These are phyloP conservation scores for Colletotrichum karsti DNA, from an alignment of 2,329 filamentous ascomycete genomes.

Conservation along the genomic window DNA sequence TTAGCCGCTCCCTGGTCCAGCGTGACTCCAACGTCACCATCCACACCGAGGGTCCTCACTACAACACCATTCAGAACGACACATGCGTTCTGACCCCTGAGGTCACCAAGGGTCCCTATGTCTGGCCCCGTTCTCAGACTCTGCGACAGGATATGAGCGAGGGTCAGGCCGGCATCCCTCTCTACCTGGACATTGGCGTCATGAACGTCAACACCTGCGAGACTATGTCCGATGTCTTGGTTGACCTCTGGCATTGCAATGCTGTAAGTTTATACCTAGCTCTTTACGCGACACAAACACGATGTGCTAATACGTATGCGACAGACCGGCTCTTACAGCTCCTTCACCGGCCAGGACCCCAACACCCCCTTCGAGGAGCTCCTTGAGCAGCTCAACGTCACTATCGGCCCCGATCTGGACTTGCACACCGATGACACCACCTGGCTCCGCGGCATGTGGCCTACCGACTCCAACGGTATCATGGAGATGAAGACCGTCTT, in stretches of 20 bases:
- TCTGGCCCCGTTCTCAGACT: slow-evolving; percentile 48
- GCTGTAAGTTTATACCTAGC: not conserved
- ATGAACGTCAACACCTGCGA: slow-evolving; percentile 33
- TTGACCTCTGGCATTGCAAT: slow-evolving; percentile 26
- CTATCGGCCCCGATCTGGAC: slow-evolving; percentile 16
- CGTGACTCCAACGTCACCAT: slow-evolving; percentile 16
- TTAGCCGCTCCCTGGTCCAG: not conserved
- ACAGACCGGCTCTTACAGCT: slow-evolving; percentile 23
- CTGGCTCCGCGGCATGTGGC: slow-evolving; percentile 21
- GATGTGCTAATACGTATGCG: not conserved
- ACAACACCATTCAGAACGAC: slow-evolving; percentile 33
- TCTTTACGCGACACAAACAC: no score
- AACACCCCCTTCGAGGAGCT: slow-evolving; percentile 19
- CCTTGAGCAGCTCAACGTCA: slow-evolving; percentile 21
- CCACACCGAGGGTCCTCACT: slow-evolving; percentile 18
- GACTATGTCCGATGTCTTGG: slow-evolving; percentile 10
- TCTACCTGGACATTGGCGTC: slow-evolving; percentile 41
- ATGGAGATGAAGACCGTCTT: slow-evolving; percentile 52
- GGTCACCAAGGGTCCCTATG: slow-evolving; percentile 34
- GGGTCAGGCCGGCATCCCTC: slow-evolving; percentile 46
- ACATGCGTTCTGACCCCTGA: slow-evolving; percentile 17
- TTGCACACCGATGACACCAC: slow-evolving; percentile 19
- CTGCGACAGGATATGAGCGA: slow-evolving; percentile 55
- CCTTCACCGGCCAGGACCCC: slow-evolving; percentile 1
- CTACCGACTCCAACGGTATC: slow-evolving; percentile 34